A percentile compares a stretch with the other conserved stretches of the same genome.
Conservation (phyloP, 768 basidiomycete species). For the Royoungia palumana region DNA sequence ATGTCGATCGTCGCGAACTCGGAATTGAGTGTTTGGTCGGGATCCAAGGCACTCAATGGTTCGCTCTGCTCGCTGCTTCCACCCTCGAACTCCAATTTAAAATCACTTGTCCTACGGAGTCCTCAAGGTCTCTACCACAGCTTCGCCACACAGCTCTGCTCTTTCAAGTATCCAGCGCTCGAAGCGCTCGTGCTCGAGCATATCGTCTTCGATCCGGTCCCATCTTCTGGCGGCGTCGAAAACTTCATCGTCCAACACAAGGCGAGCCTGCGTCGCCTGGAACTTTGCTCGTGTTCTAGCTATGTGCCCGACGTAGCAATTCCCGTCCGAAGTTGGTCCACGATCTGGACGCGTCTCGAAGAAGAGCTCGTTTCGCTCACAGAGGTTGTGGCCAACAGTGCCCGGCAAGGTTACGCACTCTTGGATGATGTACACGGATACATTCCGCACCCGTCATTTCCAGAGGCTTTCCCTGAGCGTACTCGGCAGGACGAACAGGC, state of each 20-base stretch:
- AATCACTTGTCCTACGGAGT: slow-evolving; percentile 24
- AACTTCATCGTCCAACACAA: slow-evolving; percentile 33
- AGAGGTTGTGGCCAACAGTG: slow-evolving; percentile 17
- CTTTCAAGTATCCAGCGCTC: slow-evolving; percentile 25
- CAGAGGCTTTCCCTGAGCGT: not conserved
- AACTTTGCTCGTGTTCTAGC: slow-evolving; percentile 25
- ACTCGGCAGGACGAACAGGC: slow-evolving; percentile 13
- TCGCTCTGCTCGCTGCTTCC: slow-evolving; percentile 27
- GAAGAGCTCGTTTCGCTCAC: slow-evolving; percentile 21
- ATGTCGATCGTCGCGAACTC: slow-evolving; percentile 31
- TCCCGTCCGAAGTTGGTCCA: slow-evolving; percentile 24
- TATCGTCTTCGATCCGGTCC: slow-evolving; percentile 25
- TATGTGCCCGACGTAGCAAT: slow-evolving; percentile 16
- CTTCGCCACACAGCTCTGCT: slow-evolving; percentile 16
- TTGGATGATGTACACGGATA: slow-evolving; percentile 23
- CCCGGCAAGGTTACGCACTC: slow-evolving; percentile 21
- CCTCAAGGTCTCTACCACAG: slow-evolving; percentile 32
- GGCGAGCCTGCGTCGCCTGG: slow-evolving; percentile 19
- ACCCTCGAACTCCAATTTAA: slow-evolving; percentile 15
- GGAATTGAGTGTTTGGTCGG: slow-evolving; percentile 29
- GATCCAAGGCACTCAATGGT: slow-evolving; percentile 28
- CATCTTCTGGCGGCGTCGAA: slow-evolving; percentile 22
- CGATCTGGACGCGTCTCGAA: slow-evolving; percentile 24
- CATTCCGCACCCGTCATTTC: slow-evolving; percentile 15
- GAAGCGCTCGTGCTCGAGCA: slow-evolving; percentile 28